Conservation (phyloP, 2,329 filamentous ascomycete species). For the Xylariaceae sp. region DNA sequence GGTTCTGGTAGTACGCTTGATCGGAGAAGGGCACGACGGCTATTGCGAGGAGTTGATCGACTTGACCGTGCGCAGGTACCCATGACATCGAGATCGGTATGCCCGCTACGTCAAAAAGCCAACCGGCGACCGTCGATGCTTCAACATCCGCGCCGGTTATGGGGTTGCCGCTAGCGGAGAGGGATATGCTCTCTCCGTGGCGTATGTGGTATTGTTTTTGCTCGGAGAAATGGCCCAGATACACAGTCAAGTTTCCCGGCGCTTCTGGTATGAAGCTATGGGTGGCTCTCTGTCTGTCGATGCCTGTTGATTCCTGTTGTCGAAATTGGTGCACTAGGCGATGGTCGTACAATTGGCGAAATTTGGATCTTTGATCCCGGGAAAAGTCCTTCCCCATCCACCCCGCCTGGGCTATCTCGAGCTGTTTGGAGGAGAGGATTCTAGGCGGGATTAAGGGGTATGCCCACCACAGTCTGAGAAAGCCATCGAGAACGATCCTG, state of each 20-base stretch:
- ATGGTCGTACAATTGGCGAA: slow-evolving; percentile 22
- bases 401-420: slow-evolving; percentile 21
- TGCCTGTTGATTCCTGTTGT: slow-evolving; percentile 18
- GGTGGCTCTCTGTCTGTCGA: slow-evolving; percentile 22
- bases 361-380: slow-evolving; percentile 20
- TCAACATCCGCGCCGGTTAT: slow-evolving; percentile 15
- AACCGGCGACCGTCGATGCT: slow-evolving; percentile 33
- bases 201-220: slow-evolving; percentile 25
- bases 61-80: slow-evolving; percentile 37
- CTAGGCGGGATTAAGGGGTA: slow-evolving; percentile 28
- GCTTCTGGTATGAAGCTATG: slow-evolving; percentile 22
- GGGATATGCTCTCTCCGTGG: slow-evolving; percentile 22
- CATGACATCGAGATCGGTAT: slow-evolving; percentile 49
- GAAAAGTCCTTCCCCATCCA: slow-evolving; percentile 26
- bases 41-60: slow-evolving; percentile 46
- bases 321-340: slow-evolving; percentile 16
- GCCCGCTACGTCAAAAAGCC: slow-evolving; percentile 51
- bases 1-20: slow-evolving; percentile 39
- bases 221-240: slow-evolving; percentile 24
- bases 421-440: slow-evolving; percentile 15
- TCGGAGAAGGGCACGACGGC: slow-evolving; percentile 47
- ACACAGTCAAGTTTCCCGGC: slow-evolving; percentile 19
- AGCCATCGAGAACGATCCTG: slow-evolving; percentile 20
- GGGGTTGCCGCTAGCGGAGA: slow-evolving; percentile 23
- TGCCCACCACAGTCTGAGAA: slow-evolving; percentile 26